Evolutionary conservation across 2,329 filamentous ascomycete genomes (phyloP).

Genomic region (Lasiodiplodia theobromae): DNA sequence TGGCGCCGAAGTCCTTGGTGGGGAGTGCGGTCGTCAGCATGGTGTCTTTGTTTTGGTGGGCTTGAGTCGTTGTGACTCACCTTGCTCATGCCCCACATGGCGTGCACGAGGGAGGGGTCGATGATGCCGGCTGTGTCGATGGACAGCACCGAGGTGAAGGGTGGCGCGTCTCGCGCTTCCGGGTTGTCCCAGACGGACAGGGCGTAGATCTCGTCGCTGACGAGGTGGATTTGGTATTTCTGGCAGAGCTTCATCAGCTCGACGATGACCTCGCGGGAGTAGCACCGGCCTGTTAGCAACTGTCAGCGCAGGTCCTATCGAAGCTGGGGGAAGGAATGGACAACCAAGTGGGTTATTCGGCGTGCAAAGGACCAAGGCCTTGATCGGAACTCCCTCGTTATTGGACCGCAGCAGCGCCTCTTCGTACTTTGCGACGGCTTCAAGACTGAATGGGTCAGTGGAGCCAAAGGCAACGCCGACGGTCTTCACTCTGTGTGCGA

Average conservation of each 20-base stretch:
- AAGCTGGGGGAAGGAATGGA: slow-evolving; percentile 35
- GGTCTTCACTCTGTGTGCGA: slow-evolving; percentile 40
- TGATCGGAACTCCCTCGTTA: slow-evolving; percentile 44
- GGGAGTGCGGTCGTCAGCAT: too few species aligned
- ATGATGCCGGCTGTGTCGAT: slow-evolving; percentile 34
- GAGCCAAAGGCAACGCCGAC: slow-evolving; percentile 48
- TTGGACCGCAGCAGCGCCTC: slow-evolving; percentile 43
- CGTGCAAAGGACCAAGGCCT: slow-evolving; percentile 53
- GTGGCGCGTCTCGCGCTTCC: background rate
- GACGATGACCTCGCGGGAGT: slow-evolving; percentile 36
- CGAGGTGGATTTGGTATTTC: slow-evolving; percentile 41
- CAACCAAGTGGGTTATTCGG: slow-evolving; percentile 54
- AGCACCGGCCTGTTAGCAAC: background rate
- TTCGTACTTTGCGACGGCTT: slow-evolving; percentile 49
- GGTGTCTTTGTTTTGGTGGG: too few species aligned
- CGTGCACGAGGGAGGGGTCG: slow-evolving; percentile 37
- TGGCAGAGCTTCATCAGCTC: slow-evolving; percentile 40
- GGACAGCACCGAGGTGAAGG: slow-evolving; percentile 39
- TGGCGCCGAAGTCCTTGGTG: slow-evolving; percentile 41
- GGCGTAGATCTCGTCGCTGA: slow-evolving; percentile 49
- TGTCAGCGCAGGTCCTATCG: background rate
- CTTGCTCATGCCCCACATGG: slow-evolving; percentile 44
- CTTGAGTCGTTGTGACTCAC: background rate
- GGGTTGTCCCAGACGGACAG: slow-evolving; percentile 39
- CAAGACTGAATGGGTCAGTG: slow-evolving; percentile 48